phyloP scores from a whole-genome alignment of 129 eudicot species.

The Kitagawia praeruptora region DNA sequence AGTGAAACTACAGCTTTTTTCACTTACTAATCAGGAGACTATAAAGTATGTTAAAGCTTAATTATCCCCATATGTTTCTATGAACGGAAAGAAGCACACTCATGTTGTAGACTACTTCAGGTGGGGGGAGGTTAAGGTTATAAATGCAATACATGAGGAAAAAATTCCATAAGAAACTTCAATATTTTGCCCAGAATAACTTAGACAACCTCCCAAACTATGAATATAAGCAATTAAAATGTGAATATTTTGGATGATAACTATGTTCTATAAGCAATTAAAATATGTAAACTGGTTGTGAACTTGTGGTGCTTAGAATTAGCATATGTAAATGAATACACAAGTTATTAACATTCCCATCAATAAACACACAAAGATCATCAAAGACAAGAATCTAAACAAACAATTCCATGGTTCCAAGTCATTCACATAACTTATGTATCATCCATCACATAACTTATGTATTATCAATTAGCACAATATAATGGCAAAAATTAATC shows the following conservation, averaged over 20 bases:
- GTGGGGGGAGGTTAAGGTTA: neutral
- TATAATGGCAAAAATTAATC: neutral
- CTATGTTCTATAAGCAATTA: neutral
- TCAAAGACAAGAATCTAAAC: neutral
- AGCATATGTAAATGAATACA: too few relatives aligned
- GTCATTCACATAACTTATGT: neutral
- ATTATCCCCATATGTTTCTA: neutral
- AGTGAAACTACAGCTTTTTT: neutral
- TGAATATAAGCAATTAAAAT: neutral
- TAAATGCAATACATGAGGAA: neutral
- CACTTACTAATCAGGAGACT: neutral
- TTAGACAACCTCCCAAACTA: neutral
- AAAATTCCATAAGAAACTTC: neutral
- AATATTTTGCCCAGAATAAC: neutral
- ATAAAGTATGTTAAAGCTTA: neutral
- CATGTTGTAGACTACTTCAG: neutral
- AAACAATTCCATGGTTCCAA: neutral
- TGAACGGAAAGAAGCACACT: neutral
- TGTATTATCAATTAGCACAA: conserved; percentile 1
- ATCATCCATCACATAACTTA: neutral
- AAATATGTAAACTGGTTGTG: neutral
- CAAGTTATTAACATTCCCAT: too few relatives aligned
- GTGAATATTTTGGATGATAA: neutral
- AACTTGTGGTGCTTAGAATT: neutral
- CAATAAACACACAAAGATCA: neutral